Evolutionary conservation across 768 basidiomycete species (phyloP), one percentile per base, ranked within the genome.

Genomic region (Agaricus sinodeliciosus): DNA sequence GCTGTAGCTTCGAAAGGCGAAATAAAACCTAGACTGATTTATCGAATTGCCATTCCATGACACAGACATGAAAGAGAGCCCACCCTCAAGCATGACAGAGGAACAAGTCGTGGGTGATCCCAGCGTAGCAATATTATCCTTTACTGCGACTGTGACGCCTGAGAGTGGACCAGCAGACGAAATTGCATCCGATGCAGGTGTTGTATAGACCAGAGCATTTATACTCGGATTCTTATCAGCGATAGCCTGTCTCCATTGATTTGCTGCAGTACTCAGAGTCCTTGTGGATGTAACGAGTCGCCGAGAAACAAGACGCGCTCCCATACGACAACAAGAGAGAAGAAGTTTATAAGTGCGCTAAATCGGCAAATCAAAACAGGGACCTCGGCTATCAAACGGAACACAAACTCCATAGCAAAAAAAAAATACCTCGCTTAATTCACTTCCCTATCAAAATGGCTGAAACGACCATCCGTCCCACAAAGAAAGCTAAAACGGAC

Each of bases 1-100:
- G 87, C 88, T 0, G 92, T 95, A 45, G 95, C 90, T 64, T 92
- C 87, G 62, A 87, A 92, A 0, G 91, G 90, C 0, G 94, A 82
- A 0, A 60, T 66, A 62, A 89, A 96, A 36, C 78, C 89, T 92
- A 43, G 18, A 16, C 25, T 13, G 42, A 8, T 11, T n/a, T 31
- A n/a, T 40, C 12, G 5, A 46, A 13, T 5, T 4, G 2, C 26
- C 6, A 15, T 15, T 12, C 9, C n/a, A 43, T 28, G 4, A 19
- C 18, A 47, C 25, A 36, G 11, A 28, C 41, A 26, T 34, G 8
- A 31, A 31, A 31, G 2, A 7, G 6, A 2, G 55, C 57, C 39
- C 19, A 87, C 90, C 76, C 55, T 72, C 67, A 12, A 97, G 76
- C 69, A 94, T 87, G 1, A 67, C 67, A 0, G 92, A 94, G 2